These are phyloP conservation scores for Rhodotorula sp. DNA, from an alignment of 1,284 basidiomycete species.

Conservation along the genomic window DNA sequence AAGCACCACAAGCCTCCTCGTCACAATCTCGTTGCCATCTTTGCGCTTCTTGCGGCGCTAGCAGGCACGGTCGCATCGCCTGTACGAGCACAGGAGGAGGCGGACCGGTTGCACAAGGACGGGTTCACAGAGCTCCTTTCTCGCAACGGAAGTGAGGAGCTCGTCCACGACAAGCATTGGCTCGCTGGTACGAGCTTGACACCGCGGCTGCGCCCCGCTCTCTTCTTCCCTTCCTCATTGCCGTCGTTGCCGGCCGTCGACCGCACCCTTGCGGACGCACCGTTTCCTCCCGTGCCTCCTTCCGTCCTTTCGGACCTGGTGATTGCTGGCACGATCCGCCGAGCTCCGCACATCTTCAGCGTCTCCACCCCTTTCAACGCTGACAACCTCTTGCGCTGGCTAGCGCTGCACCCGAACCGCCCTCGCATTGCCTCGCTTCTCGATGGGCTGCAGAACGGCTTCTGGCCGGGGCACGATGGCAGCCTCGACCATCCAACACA, in stretches of 20 bases:
- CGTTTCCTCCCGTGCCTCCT: not conserved
- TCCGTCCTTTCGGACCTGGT: not conserved
- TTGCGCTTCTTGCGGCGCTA: not conserved
- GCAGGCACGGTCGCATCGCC: not conserved
- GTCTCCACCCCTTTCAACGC: not conserved
- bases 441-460: not conserved
- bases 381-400: not conserved
- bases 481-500: not conserved
- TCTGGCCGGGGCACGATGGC: not conserved
- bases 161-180: too few relatives aligned
- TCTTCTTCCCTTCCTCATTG: not conserved
- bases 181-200: not conserved
- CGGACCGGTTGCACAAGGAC: not conserved
- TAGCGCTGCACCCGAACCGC: not conserved
- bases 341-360: not conserved
- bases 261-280: not conserved
- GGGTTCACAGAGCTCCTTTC: not conserved
- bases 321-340: not conserved
- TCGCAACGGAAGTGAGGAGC: not conserved
- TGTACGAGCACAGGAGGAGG: not conserved
- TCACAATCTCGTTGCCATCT: not conserved
- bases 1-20: not conserved
- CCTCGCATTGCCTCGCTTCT: not conserved
- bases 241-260: not conserved
- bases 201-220: not conserved